Conservation (phyloP, 2,329 filamentous ascomycete genomes). For the Colletotrichum cereale region DNA sequence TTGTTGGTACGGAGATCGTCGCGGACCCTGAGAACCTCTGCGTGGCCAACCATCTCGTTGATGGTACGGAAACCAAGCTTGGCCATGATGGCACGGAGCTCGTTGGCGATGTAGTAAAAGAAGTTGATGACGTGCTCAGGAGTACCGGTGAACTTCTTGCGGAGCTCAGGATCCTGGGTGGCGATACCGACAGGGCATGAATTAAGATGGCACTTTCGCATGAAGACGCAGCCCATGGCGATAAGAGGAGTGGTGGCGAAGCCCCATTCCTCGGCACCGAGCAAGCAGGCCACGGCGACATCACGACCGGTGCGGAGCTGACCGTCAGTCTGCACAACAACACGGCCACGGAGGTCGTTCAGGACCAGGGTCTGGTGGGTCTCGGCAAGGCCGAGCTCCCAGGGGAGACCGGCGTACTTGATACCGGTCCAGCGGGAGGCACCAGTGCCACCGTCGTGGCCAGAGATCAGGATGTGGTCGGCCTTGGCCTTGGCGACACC, state of each 20-base stretch:
- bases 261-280: slow-evolving; percentile 98
- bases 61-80: slow-evolving; percentile 94
- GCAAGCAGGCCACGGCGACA: slow-evolving; percentile 91
- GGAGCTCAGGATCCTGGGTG: slow-evolving; percentile 92
- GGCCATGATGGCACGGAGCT: slow-evolving; percentile 96
- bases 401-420: slow-evolving; percentile 97
- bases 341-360: slow-evolving; percentile 94
- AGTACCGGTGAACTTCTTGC: slow-evolving; percentile 92
- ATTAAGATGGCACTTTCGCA: slow-evolving; percentile 83
- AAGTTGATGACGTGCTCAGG: slow-evolving; percentile 99
- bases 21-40: slow-evolving; percentile 85
- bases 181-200: slow-evolving; percentile 94
- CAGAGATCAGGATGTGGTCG: slow-evolving; percentile 96
- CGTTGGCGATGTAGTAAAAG: slow-evolving; percentile 97
- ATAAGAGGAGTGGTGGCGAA: slow-evolving; percentile 96
- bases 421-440: slow-evolving; percentile 98
- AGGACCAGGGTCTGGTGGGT: slow-evolving; percentile 96
- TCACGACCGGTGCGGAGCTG: slow-evolving; percentile 93
- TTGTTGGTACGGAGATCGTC: slow-evolving; percentile 91
- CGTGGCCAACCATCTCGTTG: slow-evolving; percentile 97
- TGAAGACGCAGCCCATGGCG: slow-evolving; percentile 97
- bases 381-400: slow-evolving; percentile 96
- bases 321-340: slow-evolving; percentile 96
- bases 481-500: slow-evolving; percentile 98
- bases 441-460: slow-evolving; percentile 96